phyloP scores from a whole-genome alignment of 495 filamentous ascomycete species.

The Corynascus novoguineensis region DNA sequence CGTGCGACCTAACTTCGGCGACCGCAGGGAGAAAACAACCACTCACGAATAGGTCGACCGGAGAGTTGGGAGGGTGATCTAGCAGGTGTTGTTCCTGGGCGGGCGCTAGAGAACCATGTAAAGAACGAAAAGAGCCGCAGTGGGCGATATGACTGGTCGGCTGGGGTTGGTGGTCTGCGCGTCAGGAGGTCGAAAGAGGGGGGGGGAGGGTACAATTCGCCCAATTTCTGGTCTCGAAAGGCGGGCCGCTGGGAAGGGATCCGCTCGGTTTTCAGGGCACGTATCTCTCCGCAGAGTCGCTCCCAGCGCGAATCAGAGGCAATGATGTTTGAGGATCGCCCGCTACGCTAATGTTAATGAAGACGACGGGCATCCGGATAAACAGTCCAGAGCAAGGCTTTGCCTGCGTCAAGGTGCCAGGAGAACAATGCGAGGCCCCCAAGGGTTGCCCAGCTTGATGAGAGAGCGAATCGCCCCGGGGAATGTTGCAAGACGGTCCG shows the following conservation, averaged over 20 bases:
- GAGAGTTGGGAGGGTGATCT: constrained; percentile 1
- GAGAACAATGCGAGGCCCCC: neutral
- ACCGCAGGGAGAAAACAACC: neutral
- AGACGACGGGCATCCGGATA: neutral
- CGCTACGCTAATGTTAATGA: neutral
- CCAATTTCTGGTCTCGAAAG: constrained; percentile 23
- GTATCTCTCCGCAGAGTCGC: constrained; percentile 4
- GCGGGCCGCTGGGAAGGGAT: constrained; percentile 15
- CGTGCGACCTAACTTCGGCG: neutral
- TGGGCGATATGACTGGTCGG: constrained; percentile 30
- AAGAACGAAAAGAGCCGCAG: constrained; percentile 22
- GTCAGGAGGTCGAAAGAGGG: constrained; percentile 23
- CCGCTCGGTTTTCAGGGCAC: neutral
- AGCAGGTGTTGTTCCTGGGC: constrained; percentile 5
- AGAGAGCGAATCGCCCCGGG: neutral
- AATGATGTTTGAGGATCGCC: neutral
- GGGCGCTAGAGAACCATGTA: constrained; percentile 24
- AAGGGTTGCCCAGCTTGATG: constrained; percentile 1
- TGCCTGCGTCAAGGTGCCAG: neutral
- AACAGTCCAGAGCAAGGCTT: neutral
- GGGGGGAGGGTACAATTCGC: constrained; percentile 29
- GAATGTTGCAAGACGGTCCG: constrained; percentile 1
- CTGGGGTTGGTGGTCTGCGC: constrained; percentile 23
- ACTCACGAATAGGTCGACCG: neutral
- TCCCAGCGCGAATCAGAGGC: constrained; percentile 13